These are phyloP conservation scores for Coemansia sp. DNA, from an alignment of 371 early-diverging fungal species.

Conservation along the genomic window DNA sequence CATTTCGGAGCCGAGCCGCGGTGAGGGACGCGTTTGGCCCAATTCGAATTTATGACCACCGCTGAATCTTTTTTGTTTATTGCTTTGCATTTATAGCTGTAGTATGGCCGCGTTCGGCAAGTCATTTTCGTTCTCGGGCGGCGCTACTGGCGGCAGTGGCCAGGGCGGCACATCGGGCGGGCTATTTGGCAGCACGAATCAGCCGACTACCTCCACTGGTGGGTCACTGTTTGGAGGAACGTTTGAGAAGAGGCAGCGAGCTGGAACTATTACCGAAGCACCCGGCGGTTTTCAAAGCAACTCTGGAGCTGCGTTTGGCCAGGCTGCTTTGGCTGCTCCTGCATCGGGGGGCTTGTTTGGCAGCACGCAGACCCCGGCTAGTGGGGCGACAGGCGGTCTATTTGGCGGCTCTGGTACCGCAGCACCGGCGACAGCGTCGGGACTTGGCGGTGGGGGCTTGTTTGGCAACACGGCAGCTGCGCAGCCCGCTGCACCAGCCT, in stretches of 20 bases:
- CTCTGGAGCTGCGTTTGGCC: constrained; percentile 21
- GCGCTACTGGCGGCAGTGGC: constrained; percentile 12
- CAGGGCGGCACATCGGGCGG: constrained; percentile 16
- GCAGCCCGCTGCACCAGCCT: constrained; percentile 11
- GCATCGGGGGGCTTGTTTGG: constrained; percentile 35
- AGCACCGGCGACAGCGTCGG: constrained; percentile 1
- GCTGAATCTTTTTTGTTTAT: neutral
- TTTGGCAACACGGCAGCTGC: constrained; percentile 16
- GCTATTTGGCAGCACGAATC: constrained; percentile 42
- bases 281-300: constrained; percentile 7
- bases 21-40: neutral
- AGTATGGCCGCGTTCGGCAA: constrained; percentile 41
- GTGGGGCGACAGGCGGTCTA: constrained; percentile 24
- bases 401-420: constrained; percentile 42
- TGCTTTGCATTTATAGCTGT: constrained; percentile 1
- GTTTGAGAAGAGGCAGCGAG: constrained; percentile 36
- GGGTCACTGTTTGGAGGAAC: constrained; percentile 27
- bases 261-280: constrained; percentile 23
- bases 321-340: constrained; percentile 7
- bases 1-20: neutral
- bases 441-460: constrained; percentile 1
- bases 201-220: constrained; percentile 17
- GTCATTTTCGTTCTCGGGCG: constrained; percentile 43
- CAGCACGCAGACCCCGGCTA: constrained; percentile 18
- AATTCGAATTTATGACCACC: too few species aligned